A percentile compares a stretch with the other conserved stretches of the same genome.
phyloP scores from a whole-genome alignment of 2,329 filamentous ascomycete genomes.

The Byssothecium circinans region DNA sequence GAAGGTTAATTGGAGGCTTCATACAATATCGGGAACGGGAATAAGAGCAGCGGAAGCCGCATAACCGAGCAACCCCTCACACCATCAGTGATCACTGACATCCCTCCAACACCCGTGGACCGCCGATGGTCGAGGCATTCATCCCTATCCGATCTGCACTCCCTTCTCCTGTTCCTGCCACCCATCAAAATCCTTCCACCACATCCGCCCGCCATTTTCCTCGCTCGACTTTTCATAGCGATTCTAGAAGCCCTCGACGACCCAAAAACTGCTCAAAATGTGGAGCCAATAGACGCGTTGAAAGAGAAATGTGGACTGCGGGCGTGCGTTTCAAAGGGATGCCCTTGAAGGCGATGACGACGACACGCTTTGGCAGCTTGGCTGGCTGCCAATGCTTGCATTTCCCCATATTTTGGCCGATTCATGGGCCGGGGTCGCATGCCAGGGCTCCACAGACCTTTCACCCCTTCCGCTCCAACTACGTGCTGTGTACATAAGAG shows the following conservation, averaged over 20 bases:
- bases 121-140: too few species aligned
- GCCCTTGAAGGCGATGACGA: background rate
- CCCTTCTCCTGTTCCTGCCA: background rate
- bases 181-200: background rate
- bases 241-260: too few species aligned
- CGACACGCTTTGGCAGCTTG: background rate
- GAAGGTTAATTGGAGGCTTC: background rate
- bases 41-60: too few species aligned
- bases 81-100: background rate
- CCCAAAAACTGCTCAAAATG: too few species aligned
- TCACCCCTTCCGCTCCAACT: too few species aligned
- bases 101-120: too few species aligned
- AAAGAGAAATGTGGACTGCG: background rate
- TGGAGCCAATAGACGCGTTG: background rate
- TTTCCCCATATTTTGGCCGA: background rate
- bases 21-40: conserved; percentile 4
- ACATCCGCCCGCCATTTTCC: background rate
- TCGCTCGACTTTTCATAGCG: background rate
- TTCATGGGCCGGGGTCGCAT: background rate
- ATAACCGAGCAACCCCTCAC: conserved; percentile 6
- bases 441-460: too few species aligned
- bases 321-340: background rate
- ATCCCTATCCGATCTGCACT: background rate
- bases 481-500: too few species aligned
- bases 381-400: too few species aligned